Evolutionary conservation across 2,329 filamentous ascomycete genomes (phyloP).

Genomic region (Emmonsiellopsis sp.): DNA sequence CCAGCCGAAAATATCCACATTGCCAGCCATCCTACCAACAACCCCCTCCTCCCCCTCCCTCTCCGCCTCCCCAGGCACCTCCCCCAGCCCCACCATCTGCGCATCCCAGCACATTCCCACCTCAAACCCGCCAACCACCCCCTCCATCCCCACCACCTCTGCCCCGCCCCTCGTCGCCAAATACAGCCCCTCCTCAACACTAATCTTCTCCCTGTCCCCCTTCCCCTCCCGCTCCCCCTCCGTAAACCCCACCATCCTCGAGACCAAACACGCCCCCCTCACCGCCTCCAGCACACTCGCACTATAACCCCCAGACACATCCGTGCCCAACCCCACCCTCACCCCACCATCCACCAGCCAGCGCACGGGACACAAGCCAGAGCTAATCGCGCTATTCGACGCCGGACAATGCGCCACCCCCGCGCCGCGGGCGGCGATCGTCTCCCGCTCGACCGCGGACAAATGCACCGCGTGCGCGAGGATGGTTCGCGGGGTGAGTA

Average conservation of each 20-base stretch:
- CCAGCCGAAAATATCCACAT: slow-evolving; percentile 84
- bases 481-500: slow-evolving; percentile 65
- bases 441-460: slow-evolving; percentile 51
- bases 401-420: slow-evolving; percentile 81
- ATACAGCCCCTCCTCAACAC: slow-evolving; percentile 77
- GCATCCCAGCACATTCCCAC: slow-evolving; percentile 86
- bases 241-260: slow-evolving; percentile 56
- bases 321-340: slow-evolving; percentile 77
- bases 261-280: slow-evolving; percentile 69
- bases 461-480: slow-evolving; percentile 81
- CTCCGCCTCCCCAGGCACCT: slow-evolving; percentile 21
- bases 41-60: slow-evolving; percentile 19
- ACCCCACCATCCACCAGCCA: slow-evolving; percentile 65
- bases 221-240: slow-evolving; percentile 19
- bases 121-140: slow-evolving; percentile 69
- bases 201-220: slow-evolving; percentile 47
- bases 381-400: slow-evolving; percentile 73
- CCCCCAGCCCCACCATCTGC: slow-evolving; percentile 62
- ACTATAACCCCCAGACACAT: slow-evolving; percentile 81
- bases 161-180: slow-evolving; percentile 85
- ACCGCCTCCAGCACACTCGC: slow-evolving; percentile 74
- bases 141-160: slow-evolving; percentile 62
- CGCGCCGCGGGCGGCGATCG: slow-evolving; percentile 52
- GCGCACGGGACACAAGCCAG: slow-evolving; percentile 67
- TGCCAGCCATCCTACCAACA: slow-evolving; percentile 36